Evolutionary conservation across 495 filamentous ascomycete genomes (phyloP).

Genomic region (Beverwykella pulmonaria): DNA sequence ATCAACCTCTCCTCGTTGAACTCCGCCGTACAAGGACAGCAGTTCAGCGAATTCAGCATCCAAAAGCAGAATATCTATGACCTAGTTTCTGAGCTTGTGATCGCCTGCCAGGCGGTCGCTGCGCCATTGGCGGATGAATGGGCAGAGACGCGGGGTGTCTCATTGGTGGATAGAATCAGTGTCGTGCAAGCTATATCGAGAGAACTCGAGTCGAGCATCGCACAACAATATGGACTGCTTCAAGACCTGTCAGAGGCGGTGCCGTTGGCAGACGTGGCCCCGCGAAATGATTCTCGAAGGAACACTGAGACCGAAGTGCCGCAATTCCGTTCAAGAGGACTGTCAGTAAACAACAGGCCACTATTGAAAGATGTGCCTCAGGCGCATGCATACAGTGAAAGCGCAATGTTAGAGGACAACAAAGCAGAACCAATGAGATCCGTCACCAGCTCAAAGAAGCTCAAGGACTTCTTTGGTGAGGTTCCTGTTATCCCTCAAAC

Average conservation of each 20-base stretch:
- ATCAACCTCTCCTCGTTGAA: slow-evolving; percentile 77
- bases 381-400: slow-evolving; percentile 68
- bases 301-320: slow-evolving; percentile 32
- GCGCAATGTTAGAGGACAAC: slow-evolving; percentile 59
- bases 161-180: slow-evolving; percentile 84
- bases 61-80: slow-evolving; percentile 95
- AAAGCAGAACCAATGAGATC: slow-evolving; percentile 51
- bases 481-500: slow-evolving; percentile 60
- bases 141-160: slow-evolving; percentile 86
- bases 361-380: slow-evolving; percentile 45
- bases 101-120: slow-evolving; percentile 83
- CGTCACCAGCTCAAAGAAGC: slow-evolving; percentile 72
- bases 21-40: slow-evolving; percentile 76
- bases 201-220: slow-evolving; percentile 81
- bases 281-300: slow-evolving; percentile 44
- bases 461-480: slow-evolving; percentile 87
- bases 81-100: slow-evolving; percentile 81
- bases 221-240: slow-evolving; percentile 83
- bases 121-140: slow-evolving; percentile 93
- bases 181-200: slow-evolving; percentile 72
- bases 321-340: slow-evolving; percentile 20
- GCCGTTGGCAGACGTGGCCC: slow-evolving; percentile 53
- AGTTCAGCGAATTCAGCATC: slow-evolving; percentile 80
- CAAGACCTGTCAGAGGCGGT: slow-evolving; percentile 84
- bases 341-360: slow-evolving; percentile 39